A percentile compares a stretch with the other conserved stretches of the same genome.
Conservation (phyloP, 345 rosid species). For the Eucalyptus curtisii region DNA sequence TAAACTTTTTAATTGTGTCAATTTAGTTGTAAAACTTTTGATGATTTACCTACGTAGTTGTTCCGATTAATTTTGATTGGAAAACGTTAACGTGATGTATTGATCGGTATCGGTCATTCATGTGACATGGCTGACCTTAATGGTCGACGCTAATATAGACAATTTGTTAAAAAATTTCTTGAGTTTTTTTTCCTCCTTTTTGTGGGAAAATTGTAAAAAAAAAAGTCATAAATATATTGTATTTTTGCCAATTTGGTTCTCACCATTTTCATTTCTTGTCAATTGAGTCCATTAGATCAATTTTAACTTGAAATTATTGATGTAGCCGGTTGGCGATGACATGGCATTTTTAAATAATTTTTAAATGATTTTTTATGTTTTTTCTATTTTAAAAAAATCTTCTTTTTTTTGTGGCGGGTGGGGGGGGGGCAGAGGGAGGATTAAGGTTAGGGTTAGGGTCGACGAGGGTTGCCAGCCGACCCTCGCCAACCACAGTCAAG, state of each 20-base stretch:
- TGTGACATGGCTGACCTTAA: accelerated
- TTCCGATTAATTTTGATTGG: accelerated
- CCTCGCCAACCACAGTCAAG: accelerated
- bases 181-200: accelerated
- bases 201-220: too few species aligned
- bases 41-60: accelerated
- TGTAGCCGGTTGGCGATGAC: accelerated
- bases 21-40: too few species aligned
- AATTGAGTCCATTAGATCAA: too few species aligned
- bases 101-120: accelerated
- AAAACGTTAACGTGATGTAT: accelerated
- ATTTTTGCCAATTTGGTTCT: accelerated
- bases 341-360: too few species aligned
- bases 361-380: too few species aligned
- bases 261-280: accelerated
- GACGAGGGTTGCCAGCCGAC: accelerated
- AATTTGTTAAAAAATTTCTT: accelerated
- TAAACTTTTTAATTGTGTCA: accelerated
- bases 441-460: too few species aligned
- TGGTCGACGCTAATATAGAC: accelerated
- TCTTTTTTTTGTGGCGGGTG: too few species aligned
- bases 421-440: too few species aligned
- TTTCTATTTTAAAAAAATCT: accelerated
- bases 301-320: too few species aligned
- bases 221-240: too few species aligned